Percentiles rank a stretch among this genome's conserved stretches.
Evolutionary conservation across 257 asterid genomes (phyloP).

Genomic region (Euphrasia confusa): DNA sequence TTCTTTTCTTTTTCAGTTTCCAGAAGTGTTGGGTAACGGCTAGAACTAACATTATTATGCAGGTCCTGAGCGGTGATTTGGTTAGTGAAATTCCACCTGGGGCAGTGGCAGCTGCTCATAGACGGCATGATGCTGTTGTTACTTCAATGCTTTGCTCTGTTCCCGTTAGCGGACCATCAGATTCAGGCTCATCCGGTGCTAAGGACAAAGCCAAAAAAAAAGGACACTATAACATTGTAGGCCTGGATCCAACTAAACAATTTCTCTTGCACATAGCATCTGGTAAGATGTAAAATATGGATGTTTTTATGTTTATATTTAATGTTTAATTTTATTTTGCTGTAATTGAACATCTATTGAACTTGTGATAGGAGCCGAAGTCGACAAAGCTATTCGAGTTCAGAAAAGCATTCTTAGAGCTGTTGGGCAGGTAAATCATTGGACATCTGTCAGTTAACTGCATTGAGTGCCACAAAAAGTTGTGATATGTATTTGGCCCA

Average conservation of each 20-base stretch:
- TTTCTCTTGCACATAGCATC: conserved; percentile 85
- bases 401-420: conserved; percentile 88
- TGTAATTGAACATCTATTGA: conserved; percentile 21
- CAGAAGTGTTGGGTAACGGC: conserved; percentile 15
- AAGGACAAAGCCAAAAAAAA: conserved; percentile 91
- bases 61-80: conserved; percentile 98
- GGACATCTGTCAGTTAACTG: conserved; percentile 14
- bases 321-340: conserved; percentile 17
- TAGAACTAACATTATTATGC: conserved; percentile 29
- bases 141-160: conserved; percentile 94
- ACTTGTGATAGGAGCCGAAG: conserved; percentile 63
- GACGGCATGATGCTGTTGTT: conserved; percentile 90
- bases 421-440: conserved; percentile 69
- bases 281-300: conserved; percentile 48
- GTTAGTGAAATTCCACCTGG: conserved; percentile 90
- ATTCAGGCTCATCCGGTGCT: conserved; percentile 77
- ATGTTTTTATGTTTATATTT: conserved; percentile 1
- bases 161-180: conserved; percentile 81
- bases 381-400: conserved; percentile 74
- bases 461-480: conserved; percentile 1
- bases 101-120: conserved; percentile 89
- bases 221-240: conserved; percentile 66
- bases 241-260: conserved; percentile 87
- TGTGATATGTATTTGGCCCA: not conserved
- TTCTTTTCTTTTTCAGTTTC: conserved; percentile 24